Evolutionary conservation across 371 early-diverging fungal species (phyloP), one percentile per base, ranked within the genome.

Genomic region (Cokeromyces recurvatus): DNA sequence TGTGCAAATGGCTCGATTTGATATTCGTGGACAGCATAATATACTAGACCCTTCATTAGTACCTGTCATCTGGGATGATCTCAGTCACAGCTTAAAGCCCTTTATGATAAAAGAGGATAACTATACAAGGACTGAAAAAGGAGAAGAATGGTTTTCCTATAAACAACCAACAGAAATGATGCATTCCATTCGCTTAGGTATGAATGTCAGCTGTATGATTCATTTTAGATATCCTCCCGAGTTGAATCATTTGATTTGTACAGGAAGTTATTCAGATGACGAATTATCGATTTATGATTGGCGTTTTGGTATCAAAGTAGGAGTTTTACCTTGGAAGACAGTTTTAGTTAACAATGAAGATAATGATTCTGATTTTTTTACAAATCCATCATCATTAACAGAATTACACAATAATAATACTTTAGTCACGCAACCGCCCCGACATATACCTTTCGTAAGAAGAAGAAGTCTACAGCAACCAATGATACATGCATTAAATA

Each of bases 261-360:
- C 60, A 21, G 64, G 64, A 32, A 55, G 56, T 38, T 59, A 55
- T 31, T 39, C 44, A 17, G 60, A 55, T n/a, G 60, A 59, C 31
- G 59, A 64, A 15, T 25, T 64, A 15, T 55, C 56, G 14, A 46
- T 64, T 3, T 64, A 56, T 14, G 64, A 64, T 32, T 64, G 64
- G 64, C 39, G 64, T 14, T 59, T 59, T 49, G 64, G 64, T 2
- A 35, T 68, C 35, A 68, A 68, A 34, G 62, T 68, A 2, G 69
- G 69, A 1, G 50, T 57, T 0, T 43, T 68, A 31, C 69, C 69
- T 6, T 69, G 69, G 69, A 62, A 58, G 10, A 8, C 29, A 8
- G 29, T 11, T 8, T 5, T 11, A 29, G 11, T 29, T 5, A 29
- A 29, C 11, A 29, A 29, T 29, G 29, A 29, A 11, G 11, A 29